A percentile compares a stretch with the other conserved stretches of the same genome.
phyloP scores from a whole-genome alignment of 768 basidiomycete genomes.

The Macrolepiota dolichaula region DNA sequence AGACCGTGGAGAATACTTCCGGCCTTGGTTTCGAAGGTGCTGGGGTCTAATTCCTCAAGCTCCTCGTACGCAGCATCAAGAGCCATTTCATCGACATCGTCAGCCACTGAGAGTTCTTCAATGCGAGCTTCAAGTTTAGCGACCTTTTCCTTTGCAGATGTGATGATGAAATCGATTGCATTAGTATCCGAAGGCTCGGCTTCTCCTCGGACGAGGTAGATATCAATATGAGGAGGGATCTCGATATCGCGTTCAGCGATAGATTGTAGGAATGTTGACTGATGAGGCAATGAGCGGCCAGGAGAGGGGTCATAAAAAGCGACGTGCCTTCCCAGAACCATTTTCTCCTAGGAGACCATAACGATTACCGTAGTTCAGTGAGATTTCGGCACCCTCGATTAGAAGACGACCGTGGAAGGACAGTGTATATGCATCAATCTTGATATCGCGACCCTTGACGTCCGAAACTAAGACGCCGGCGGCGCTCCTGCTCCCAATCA shows the following conservation, averaged over 20 bases:
- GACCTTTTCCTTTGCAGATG: constrained; percentile 90
- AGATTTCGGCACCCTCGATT: constrained; percentile 61
- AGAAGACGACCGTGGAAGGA: constrained; percentile 95
- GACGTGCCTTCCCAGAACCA: constrained; percentile 92
- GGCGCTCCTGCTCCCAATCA: constrained; percentile 58
- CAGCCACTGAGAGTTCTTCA: constrained; percentile 89
- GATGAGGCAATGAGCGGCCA: constrained; percentile 2
- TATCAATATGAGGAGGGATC: constrained; percentile 94
- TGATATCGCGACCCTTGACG: constrained; percentile 90
- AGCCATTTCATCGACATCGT: constrained; percentile 82
- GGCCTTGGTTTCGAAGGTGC: constrained; percentile 94
- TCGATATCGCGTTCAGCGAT: constrained; percentile 94
- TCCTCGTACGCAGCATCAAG: constrained; percentile 92
- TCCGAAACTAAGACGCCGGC: constrained; percentile 93
- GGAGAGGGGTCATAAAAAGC: not conserved
- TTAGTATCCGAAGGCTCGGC: constrained; percentile 94
- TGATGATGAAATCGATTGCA: constrained; percentile 96
- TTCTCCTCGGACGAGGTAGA: constrained; percentile 95
- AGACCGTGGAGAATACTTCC: constrained; percentile 97
- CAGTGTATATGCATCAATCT: constrained; percentile 92
- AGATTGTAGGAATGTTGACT: constrained; percentile 97
- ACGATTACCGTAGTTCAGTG: constrained; percentile 86
- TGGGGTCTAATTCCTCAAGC: constrained; percentile 94
- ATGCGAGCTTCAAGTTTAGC: constrained; percentile 90
- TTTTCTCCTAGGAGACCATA: constrained; percentile 98